phyloP scores from a whole-genome alignment of 2,329 filamentous ascomycete genomes.

The Purpureocillium lavendulum region DNA sequence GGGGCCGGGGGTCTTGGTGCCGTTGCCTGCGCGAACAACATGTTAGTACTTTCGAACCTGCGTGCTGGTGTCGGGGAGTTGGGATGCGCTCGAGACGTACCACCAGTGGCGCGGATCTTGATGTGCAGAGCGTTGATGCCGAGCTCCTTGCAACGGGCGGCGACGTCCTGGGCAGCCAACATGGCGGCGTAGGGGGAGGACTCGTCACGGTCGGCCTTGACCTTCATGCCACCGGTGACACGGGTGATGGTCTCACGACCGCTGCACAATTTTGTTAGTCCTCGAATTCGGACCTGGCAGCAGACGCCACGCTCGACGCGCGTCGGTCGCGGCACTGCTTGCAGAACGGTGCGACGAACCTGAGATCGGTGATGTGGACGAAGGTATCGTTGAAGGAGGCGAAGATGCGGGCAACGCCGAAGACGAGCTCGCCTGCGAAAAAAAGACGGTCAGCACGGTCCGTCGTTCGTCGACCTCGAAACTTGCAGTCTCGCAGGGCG shows the following conservation, averaged over 20 bases:
- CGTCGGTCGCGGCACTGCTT: no score
- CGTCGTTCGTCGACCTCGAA: neutral
- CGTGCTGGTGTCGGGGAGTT: neutral
- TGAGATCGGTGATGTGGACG: slow-evolving; percentile 99
- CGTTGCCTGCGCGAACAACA: slow-evolving; percentile 68
- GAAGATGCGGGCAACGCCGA: slow-evolving; percentile 94
- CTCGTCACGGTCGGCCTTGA: slow-evolving; percentile 99
- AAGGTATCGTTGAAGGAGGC: slow-evolving; percentile 90
- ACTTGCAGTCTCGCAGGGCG: neutral
- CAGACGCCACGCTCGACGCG: no score
- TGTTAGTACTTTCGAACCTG: neutral
- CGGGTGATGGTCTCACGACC: slow-evolving; percentile 99
- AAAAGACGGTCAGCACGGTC: slow-evolving; percentile 7
- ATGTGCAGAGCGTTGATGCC: slow-evolving; percentile 92
- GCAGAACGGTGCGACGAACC: slow-evolving; percentile 44
- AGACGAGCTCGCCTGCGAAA: slow-evolving; percentile 79
- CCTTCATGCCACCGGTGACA: slow-evolving; percentile 99
- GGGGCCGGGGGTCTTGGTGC: slow-evolving; percentile 98
- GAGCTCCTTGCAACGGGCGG: slow-evolving; percentile 68
- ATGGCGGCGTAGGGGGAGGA: slow-evolving; percentile 99
- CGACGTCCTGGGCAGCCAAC: slow-evolving; percentile 99
- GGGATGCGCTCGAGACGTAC: slow-evolving; percentile 52
- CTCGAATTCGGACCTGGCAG: neutral
- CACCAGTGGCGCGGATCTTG: slow-evolving; percentile 99
- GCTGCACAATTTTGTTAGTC: slow-evolving; percentile 41